phyloP scores from a whole-genome alignment of 2,329 filamentous ascomycete genomes.

The Fusarium mundagurra region DNA sequence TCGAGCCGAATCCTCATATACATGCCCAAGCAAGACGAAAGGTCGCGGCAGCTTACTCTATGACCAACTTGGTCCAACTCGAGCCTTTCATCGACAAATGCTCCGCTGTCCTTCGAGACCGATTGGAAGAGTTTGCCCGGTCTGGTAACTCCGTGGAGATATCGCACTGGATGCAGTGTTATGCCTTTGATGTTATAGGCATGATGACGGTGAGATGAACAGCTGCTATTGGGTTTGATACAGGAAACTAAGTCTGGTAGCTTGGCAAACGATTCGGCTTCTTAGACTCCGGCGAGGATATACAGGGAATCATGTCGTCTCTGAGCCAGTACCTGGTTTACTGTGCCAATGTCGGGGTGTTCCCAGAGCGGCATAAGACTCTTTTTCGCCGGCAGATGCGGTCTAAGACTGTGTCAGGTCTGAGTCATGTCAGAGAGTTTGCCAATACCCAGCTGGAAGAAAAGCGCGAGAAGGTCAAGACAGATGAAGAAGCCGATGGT shows the following conservation, averaged over 20 bases:
- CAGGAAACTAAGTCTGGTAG: not conserved
- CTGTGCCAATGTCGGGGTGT: not conserved
- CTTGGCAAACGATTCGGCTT: not conserved
- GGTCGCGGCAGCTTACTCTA: not conserved
- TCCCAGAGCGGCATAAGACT: not conserved
- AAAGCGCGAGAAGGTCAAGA: not conserved
- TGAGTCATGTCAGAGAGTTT: not conserved
- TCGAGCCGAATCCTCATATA: not conserved
- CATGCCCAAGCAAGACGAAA: not conserved
- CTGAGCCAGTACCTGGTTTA: not conserved
- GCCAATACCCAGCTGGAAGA: not conserved
- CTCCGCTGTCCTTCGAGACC: not conserved
- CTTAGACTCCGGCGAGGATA: not conserved
- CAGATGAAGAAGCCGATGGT: rapidly evolving
- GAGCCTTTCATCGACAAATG: not conserved
- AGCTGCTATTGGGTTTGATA: rapidly evolving
- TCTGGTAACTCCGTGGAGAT: not conserved
- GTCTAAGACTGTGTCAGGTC: not conserved
- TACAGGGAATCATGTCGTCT: not conserved
- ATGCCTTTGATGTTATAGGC: not conserved
- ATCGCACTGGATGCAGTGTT: not conserved
- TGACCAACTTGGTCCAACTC: not conserved
- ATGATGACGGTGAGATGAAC: not conserved
- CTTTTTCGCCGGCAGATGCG: not conserved
- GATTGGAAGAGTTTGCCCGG: not conserved